Percentiles rank a stretch among this genome's conserved stretches.
Conservation (phyloP, 352 stramenopile genomes). For the Lagenidium giganteum region DNA sequence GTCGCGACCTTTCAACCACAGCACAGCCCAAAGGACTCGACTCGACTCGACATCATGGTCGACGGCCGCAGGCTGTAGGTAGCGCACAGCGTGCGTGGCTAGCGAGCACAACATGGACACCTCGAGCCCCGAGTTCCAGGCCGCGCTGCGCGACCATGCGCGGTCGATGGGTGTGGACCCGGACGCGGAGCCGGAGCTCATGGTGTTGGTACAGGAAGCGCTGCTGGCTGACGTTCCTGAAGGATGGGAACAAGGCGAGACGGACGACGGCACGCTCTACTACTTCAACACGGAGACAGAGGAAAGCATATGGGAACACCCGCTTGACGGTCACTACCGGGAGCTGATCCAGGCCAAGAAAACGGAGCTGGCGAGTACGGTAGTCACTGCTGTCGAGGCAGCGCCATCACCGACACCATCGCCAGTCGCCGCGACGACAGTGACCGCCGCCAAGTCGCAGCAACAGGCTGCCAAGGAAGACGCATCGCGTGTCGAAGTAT, state of each 20-base stretch:
- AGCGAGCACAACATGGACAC: slow-evolving; percentile 21
- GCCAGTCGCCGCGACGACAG: slow-evolving; percentile 3
- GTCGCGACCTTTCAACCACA: too few relatives aligned
- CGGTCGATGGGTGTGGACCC: slow-evolving; percentile 54
- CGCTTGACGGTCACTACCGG: slow-evolving; percentile 50
- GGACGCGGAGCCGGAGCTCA: slow-evolving; percentile 30
- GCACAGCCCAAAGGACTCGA: too few relatives aligned
- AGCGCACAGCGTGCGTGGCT: not conserved
- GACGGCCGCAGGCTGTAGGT: too few relatives aligned
- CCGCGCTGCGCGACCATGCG: slow-evolving; percentile 52
- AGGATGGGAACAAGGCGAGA: slow-evolving; percentile 59
- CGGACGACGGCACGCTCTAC: slow-evolving; percentile 62
- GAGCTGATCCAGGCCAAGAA: slow-evolving; percentile 41
- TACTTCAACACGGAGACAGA: slow-evolving; percentile 56
- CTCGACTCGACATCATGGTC: too few relatives aligned
- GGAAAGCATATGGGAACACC: slow-evolving; percentile 64
- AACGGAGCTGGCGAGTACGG: slow-evolving; percentile 18
- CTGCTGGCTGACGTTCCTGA: slow-evolving; percentile 42
- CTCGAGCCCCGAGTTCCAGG: slow-evolving; percentile 48
- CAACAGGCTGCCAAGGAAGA: not conserved
- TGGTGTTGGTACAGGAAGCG: slow-evolving; percentile 49
- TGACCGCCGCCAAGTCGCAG: too few relatives aligned
- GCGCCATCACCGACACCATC: not conserved
- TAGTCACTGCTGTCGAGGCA: slow-evolving; percentile 1
- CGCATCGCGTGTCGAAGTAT: slow-evolving; percentile 30